phyloP scores from a whole-genome alignment of 306 rosid genomes.

The peach (Prunus persica) region DNA sequence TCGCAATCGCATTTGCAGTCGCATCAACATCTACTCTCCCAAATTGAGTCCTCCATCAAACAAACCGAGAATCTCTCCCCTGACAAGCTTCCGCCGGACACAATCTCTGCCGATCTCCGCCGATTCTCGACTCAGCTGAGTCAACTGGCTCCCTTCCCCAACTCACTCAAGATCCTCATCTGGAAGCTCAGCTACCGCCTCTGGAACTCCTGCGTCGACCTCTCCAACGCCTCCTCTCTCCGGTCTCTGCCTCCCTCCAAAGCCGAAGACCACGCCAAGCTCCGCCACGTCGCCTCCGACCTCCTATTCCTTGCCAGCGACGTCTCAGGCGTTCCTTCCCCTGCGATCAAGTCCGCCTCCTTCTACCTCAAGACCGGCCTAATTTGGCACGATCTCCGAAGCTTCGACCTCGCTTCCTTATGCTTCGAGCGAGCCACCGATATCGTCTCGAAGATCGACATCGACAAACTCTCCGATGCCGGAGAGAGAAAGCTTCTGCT shows the following conservation, averaged over 20 bases:
- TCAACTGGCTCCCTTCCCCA: constrained; percentile 52
- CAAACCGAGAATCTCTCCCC: constrained; percentile 50
- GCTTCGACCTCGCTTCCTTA: constrained; percentile 75
- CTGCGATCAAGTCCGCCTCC: constrained; percentile 58
- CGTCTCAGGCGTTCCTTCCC: constrained; percentile 61
- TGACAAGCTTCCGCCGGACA: constrained; percentile 24
- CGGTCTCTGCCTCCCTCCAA: constrained; percentile 23
- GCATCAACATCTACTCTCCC: constrained; percentile 36
- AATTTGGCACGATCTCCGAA: constrained; percentile 63
- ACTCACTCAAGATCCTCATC: constrained; percentile 56
- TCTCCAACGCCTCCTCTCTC: constrained; percentile 64
- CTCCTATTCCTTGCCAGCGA: constrained; percentile 50
- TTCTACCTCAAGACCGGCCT: constrained; percentile 78
- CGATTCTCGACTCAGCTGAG: constrained; percentile 40
- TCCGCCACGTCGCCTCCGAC: constrained; percentile 79
- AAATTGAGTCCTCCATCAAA: constrained; percentile 56
- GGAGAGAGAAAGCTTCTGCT: constrained; percentile 58
- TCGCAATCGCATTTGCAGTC: constrained; percentile 25
- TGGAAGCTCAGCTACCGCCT: constrained; percentile 95
- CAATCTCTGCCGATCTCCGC: constrained; percentile 49
- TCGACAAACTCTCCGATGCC: constrained; percentile 25
- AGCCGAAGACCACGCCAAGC: constrained; percentile 53
- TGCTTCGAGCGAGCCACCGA: constrained; percentile 89
- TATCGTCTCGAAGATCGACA: constrained; percentile 49
- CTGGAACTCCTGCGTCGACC: constrained; percentile 92